Evolutionary conservation across 2,329 filamentous ascomycete genomes (phyloP).

Genomic region (Xylariaceae sp.): DNA sequence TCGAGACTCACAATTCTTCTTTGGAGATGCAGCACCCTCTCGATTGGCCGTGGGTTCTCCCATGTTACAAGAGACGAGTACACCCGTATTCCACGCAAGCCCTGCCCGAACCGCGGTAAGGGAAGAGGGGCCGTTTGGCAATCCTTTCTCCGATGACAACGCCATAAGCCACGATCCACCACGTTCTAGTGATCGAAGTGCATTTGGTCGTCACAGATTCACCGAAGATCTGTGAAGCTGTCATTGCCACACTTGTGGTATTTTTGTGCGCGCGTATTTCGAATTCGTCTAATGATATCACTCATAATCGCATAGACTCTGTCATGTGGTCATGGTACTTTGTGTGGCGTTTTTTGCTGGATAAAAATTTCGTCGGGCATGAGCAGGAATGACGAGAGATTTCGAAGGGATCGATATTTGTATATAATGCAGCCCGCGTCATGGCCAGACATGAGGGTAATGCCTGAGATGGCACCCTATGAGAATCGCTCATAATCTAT

Average conservation of each 20-base stretch:
- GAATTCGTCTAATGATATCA: conserved; percentile 27
- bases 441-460: conserved; percentile 9
- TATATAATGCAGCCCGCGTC: conserved; percentile 23
- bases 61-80: conserved; percentile 59
- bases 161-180: conserved; percentile 27
- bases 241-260: conserved; percentile 14
- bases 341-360: conserved; percentile 26
- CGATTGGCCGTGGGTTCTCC: conserved; percentile 54
- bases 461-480: conserved; percentile 7
- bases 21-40: conserved; percentile 32
- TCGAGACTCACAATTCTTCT: conserved; percentile 49
- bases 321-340: conserved; percentile 24
- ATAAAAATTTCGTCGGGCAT: conserved; percentile 15
- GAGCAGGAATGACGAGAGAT: conserved; percentile 8
- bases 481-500: conserved; percentile 6
- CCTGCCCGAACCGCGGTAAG: conserved; percentile 62
- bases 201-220: conserved; percentile 28
- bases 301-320: conserved; percentile 22
- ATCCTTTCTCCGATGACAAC: conserved; percentile 24
- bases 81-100: conserved; percentile 62
- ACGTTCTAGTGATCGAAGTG: background rate
- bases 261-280: conserved; percentile 19
- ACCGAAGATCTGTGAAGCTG: conserved; percentile 39
- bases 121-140: conserved; percentile 49
- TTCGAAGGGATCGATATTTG: conserved; percentile 25